Evolutionary conservation across 805 yeast genomes (phyloP).

Genomic region (Yarrowia sp.): DNA sequence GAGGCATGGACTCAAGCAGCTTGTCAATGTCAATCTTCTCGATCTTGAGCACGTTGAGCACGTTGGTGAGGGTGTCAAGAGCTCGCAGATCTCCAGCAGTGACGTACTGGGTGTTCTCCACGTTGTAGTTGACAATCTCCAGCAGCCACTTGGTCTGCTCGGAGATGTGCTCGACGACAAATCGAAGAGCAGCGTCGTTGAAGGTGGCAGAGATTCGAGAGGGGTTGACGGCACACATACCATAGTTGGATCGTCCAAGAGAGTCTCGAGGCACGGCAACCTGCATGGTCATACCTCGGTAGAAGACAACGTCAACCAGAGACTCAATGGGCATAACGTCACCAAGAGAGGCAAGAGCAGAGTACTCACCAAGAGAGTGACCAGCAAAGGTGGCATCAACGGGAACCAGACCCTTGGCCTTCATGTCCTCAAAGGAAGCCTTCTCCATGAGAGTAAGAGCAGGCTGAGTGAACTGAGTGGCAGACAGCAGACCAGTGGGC

Average conservation of each 20-base stretch:
- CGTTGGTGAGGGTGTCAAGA: conserved; percentile 88
- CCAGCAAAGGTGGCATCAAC: conserved; percentile 95
- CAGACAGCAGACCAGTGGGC: conserved; percentile 92
- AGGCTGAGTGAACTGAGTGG: conserved; percentile 99
- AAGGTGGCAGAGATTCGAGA: conserved; percentile 85
- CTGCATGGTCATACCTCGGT: conserved; percentile 99
- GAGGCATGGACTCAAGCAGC: conserved; percentile 73
- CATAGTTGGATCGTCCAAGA: conserved; percentile 93
- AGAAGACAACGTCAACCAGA: conserved; percentile 94
- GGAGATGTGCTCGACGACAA: conserved; percentile 86
- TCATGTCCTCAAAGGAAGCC: conserved; percentile 97
- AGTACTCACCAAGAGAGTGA: conserved; percentile 98
- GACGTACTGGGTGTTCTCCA: conserved; percentile 97
- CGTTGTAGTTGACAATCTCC: conserved; percentile 97
- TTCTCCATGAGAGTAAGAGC: conserved; percentile 99
- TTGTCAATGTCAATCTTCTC: conserved; percentile 92
- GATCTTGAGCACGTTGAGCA: conserved; percentile 85
- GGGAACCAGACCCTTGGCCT: conserved; percentile 91
- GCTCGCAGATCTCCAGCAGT: conserved; percentile 98
- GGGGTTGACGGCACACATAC: conserved; percentile 99
- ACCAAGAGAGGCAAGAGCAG: conserved; percentile 94
- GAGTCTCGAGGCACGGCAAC: conserved; percentile 99
- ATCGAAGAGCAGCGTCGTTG: conserved; percentile 88
- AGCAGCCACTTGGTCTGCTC: conserved; percentile 86
- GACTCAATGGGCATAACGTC: conserved; percentile 99